Base-by-base conservation (phyloP, 2,329 filamentous ascomycete genomes). In the Phialocephala sp. region DNA sequence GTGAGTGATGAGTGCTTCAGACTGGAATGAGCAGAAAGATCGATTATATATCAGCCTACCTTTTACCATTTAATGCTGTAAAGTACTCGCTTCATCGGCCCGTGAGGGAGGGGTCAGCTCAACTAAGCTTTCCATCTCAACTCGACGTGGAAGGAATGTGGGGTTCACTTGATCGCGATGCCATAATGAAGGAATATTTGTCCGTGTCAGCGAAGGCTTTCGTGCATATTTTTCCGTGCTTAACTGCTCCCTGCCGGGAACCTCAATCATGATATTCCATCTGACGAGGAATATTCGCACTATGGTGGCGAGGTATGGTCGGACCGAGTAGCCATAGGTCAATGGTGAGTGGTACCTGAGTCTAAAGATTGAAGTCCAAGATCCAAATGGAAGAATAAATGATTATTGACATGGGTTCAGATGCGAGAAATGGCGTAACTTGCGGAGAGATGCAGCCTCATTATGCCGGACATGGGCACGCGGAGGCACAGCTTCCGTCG, bases 401-500 rank as follows among this genome's bases (percentile, higher is more conserved):
- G 24, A 60, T 15, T 27, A 35, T 50, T 6, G 58, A 36, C 58
- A 50, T 35, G 58, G 58, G 39, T 47, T n/a, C 32, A n/a, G 58
- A 24, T 50, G 58, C 27, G 5, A 54, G 11, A 35, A 24, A 54
- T 35, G 50, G 8, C 14, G 24, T 24, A 35, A 18, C 50, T 27
- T 55, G 56, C 54, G 54, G 54, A 41, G 39, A 39, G 22, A 14
- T 62, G 60, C 52, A 58, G 60, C 22, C 41, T 56, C 32, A 20
- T 32, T 27, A 12, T 37, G 60, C 39, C 27, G 22, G 2, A 8
- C 32, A 18, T 18, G 18, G 32, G 14, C 24, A 50, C 35, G 54
- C 60, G 41, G 60, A 63, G 32, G 60, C 41, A 37, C 15, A 45
- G 32, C 54, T 37, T 58, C 61, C 61, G 52, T 41, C 32, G 9